Evolutionary conservation across 768 basidiomycete species (phyloP), one percentile per base, ranked within the genome.

Genomic region (Brasilioporus rufonigricans): DNA sequence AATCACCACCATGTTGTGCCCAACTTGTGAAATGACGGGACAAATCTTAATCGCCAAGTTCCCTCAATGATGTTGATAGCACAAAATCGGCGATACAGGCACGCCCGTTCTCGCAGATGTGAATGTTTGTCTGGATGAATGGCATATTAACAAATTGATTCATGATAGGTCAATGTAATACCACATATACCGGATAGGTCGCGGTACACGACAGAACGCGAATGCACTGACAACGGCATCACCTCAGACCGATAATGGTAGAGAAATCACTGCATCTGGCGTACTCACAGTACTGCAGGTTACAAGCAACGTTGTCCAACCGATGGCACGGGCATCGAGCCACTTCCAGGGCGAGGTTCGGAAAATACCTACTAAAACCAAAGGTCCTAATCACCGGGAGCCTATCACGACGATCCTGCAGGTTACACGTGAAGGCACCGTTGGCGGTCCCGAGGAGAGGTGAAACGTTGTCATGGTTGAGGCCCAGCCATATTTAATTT

Each of bases 71-170:
- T 18, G 44, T 61, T n/a, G 57, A 64, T 5, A 79, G 66, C 4
- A 78, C 78, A 56, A 80, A 80, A 57, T 80, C 78, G 14, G 76
- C 68, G 7, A 79, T 64, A 35, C 71, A 74, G 1, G 77, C 76
- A 19, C 64, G 62, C 3, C 70, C 68, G 5, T 65, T 51, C 12
- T 63, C 65, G 9, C 70, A 69, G 16, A 79, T 70, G 19, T 80
- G 72, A 16, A 79, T 72, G 53, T 80, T 80, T 24, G 73, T 73
- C 76, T 78, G 18, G 26, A 40, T 13, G 41, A 5, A 5, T 14
- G 44, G 23, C 27, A 29, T 29, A 18, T 16, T 19, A 12, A 9
- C 19, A 19, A 13, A 36, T 36, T 16, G 35, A 18, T 36, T 18
- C 16, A 36, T 18, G 6, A 18, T 4, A 14, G 11, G 33, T 27